A percentile compares a stretch with the other conserved stretches of the same genome.
phyloP scores from a whole-genome alignment of 306 rosid species.

The Cicer yamashitae region DNA sequence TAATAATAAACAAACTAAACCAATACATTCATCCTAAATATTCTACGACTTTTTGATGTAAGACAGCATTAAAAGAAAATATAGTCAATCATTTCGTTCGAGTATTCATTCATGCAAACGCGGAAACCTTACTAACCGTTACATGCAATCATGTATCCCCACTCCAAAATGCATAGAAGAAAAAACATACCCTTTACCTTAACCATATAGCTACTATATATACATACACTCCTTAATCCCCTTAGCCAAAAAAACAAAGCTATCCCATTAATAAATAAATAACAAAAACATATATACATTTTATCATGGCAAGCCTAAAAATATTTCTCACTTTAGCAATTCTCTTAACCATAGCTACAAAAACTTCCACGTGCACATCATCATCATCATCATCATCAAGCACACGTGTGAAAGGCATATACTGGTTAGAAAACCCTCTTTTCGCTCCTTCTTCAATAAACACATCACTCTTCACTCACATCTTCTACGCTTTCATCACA shows the following conservation, averaged over 20 bases:
- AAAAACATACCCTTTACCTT: too few species aligned
- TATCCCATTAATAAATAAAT: background rate
- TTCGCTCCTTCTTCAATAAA: slow-evolving; percentile 70
- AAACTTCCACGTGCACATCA: background rate
- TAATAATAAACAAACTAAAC: too few species aligned
- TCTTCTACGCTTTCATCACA: slow-evolving; percentile 61
- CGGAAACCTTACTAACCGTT: too few species aligned
- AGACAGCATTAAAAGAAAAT: too few species aligned
- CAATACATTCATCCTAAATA: too few species aligned
- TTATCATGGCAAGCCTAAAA: slow-evolving; percentile 24
- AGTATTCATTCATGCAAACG: too few species aligned
- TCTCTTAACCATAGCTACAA: background rate
- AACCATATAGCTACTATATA: background rate
- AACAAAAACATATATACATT: background rate
- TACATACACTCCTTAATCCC: background rate
- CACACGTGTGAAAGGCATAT: slow-evolving; percentile 59
- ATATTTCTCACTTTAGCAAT: slow-evolving; percentile 13
- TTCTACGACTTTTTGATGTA: too few species aligned
- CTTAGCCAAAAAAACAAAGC: background rate
- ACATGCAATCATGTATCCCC: too few species aligned
- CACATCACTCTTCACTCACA: slow-evolving; percentile 71
- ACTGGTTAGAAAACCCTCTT: slow-evolving; percentile 50
- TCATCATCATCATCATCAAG: background rate
- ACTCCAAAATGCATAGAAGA: too few species aligned
- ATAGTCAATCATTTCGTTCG: too few species aligned